Conservation (phyloP, 257 asterid genomes). For the Penstemon eatonii region DNA sequence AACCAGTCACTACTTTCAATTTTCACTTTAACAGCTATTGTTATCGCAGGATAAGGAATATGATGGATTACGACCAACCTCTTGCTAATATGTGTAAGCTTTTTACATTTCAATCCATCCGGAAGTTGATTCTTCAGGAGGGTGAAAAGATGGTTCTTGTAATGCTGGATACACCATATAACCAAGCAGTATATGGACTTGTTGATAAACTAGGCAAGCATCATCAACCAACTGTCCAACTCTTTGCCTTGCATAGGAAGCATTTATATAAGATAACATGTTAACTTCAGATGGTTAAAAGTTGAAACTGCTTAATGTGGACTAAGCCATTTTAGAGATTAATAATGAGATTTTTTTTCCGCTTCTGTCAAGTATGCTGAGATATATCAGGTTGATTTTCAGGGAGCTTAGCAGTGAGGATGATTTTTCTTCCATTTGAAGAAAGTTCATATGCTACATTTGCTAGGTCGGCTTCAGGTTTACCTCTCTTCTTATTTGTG, state of each 20-base stretch:
- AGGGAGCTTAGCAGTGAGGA: conserved; percentile 98
- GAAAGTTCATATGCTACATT: conserved; percentile 90
- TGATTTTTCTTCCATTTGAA: conserved; percentile 94
- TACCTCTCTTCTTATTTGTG: conserved; percentile 45
- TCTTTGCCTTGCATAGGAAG: background rate
- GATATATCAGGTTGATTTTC: conserved; percentile 37
- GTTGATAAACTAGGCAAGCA: conserved; percentile 87
- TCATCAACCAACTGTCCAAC: conserved; percentile 9
- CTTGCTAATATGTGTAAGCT: conserved; percentile 79
- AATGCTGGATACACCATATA: conserved; percentile 95
- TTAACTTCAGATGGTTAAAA: conserved; percentile 6
- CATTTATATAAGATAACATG: conserved; percentile 8
- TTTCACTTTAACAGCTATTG: conserved; percentile 22
- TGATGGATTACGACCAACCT: conserved; percentile 53
- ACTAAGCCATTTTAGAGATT: conserved; percentile 20
- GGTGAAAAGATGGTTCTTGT: conserved; percentile 97
- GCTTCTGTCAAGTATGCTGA: conserved; percentile 25
- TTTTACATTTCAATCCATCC: conserved; percentile 83
- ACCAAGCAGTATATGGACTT: conserved; percentile 97
- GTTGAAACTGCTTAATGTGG: conserved; percentile 17
- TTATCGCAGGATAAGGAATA: conserved; percentile 57
- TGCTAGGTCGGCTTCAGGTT: conserved; percentile 99
- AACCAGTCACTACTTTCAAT: conserved; percentile 16
- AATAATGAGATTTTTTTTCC: conserved; percentile 13
- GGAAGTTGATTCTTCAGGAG: conserved; percentile 93